Evolutionary conservation across 1,139 yeast species (phyloP).

Genomic region (Nakaseomyces nivariensis): DNA sequence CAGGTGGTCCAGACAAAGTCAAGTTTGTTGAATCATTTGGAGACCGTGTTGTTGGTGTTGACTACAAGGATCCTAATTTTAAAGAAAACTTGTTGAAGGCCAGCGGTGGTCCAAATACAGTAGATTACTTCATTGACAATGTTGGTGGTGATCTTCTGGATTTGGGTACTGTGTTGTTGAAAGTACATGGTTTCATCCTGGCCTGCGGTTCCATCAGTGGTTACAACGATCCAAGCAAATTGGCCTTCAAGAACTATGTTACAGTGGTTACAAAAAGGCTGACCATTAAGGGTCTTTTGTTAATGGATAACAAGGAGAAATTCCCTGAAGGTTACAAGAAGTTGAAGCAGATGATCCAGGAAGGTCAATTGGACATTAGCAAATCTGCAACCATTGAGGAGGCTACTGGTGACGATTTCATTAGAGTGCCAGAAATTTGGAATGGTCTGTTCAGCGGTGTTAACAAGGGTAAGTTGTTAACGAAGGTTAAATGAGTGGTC

Average conservation of each 20-base stretch:
- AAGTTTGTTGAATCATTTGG: slow-evolving; percentile 48
- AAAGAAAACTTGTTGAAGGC: slow-evolving; percentile 36
- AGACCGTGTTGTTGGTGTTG: slow-evolving; percentile 42
- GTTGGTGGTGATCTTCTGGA: slow-evolving; percentile 58
- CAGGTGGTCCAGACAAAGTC: slow-evolving; percentile 51
- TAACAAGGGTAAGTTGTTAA: slow-evolving; percentile 31
- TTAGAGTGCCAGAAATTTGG: slow-evolving; percentile 39
- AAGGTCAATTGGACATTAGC: slow-evolving; percentile 28
- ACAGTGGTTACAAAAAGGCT: slow-evolving; percentile 40
- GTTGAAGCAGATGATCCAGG: slow-evolving; percentile 31
- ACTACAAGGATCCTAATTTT: slow-evolving; percentile 43
- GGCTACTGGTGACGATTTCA: slow-evolving; percentile 31
- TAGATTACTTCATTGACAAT: slow-evolving; percentile 46
- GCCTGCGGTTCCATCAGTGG: slow-evolving; percentile 59
- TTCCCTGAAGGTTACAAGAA: slow-evolving; percentile 33
- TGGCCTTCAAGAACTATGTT: slow-evolving; percentile 34
- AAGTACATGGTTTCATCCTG: slow-evolving; percentile 37
- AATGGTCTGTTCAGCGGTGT: slow-evolving; percentile 33
- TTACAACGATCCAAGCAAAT: slow-evolving; percentile 38
- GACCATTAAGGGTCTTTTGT: slow-evolving; percentile 40
- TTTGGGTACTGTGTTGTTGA: slow-evolving; percentile 35
- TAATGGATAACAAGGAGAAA: slow-evolving; percentile 30
- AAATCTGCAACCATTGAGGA: slow-evolving; percentile 33
- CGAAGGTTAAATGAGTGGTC: slow-evolving; percentile 17
- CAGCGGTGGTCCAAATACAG: slow-evolving; percentile 35